phyloP scores from a whole-genome alignment of 169 alveolate genomes.

The Cyclospora cayetanensis region DNA sequence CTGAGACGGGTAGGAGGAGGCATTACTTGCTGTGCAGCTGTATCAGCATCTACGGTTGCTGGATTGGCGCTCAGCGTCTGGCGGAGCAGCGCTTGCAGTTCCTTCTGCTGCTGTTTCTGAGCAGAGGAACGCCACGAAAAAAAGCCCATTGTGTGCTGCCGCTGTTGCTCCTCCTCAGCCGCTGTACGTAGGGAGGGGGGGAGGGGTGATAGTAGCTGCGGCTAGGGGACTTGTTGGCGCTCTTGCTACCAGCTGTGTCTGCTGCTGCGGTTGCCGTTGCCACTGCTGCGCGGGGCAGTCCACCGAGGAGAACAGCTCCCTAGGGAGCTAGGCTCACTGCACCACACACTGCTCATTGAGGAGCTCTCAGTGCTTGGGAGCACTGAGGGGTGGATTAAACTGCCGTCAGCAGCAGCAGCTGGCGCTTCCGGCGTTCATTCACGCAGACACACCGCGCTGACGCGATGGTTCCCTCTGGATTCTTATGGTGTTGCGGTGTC shows the following conservation, averaged over 20 bases:
- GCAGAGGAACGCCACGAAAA: conserved; percentile 23
- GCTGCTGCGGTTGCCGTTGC: conserved; percentile 23
- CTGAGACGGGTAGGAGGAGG: too few relatives aligned
- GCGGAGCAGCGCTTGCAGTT: neutral
- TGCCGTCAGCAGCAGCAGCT: conserved; percentile 31
- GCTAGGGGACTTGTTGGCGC: neutral
- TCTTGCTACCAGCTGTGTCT: neutral
- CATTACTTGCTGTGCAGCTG: conserved; percentile 20
- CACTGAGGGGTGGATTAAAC: too few relatives aligned
- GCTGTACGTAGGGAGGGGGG: too few relatives aligned
- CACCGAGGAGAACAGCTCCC: too few relatives aligned
- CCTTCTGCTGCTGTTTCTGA: conserved; percentile 19
- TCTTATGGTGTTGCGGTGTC: too few relatives aligned
- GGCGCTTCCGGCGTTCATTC: too few relatives aligned
- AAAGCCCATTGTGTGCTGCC: neutral
- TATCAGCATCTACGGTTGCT: neutral
- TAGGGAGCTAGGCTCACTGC: too few relatives aligned
- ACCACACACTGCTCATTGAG: neutral
- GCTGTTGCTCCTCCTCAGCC: conserved; percentile 1
- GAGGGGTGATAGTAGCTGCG: too few relatives aligned
- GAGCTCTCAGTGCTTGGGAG: neutral
- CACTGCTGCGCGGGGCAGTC: neutral
- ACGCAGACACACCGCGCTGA: too few relatives aligned
- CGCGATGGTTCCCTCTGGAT: too few relatives aligned
- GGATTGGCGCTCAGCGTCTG: neutral